phyloP scores from a whole-genome alignment of 495 filamentous ascomycete species.

The Aspergillus mulundensis region DNA sequence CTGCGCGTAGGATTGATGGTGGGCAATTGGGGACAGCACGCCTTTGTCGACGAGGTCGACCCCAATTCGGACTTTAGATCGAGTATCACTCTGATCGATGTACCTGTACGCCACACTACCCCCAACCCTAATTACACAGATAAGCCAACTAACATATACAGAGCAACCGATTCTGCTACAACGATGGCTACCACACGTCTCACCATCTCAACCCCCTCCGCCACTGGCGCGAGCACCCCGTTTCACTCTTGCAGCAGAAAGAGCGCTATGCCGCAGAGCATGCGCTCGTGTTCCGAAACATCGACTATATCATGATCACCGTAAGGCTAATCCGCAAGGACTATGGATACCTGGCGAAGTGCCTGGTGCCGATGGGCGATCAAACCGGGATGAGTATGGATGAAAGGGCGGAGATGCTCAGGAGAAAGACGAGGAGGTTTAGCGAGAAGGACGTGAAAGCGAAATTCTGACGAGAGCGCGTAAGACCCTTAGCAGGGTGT shows the following conservation, averaged over 20 bases:
- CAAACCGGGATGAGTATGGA: conserved; percentile 58
- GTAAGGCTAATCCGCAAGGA: conserved; percentile 56
- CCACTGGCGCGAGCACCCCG: conserved; percentile 71
- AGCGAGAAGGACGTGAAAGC: background rate
- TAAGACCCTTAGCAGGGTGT: background rate
- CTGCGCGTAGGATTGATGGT: conserved; percentile 66
- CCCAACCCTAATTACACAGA: background rate
- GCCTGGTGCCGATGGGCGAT: conserved; percentile 65
- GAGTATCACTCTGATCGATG: conserved; percentile 70
- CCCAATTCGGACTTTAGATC: conserved; percentile 66
- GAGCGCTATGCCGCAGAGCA: conserved; percentile 52
- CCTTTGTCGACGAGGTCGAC: conserved; percentile 64
- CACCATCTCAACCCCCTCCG: conserved; percentile 70
- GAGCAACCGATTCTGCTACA: conserved; percentile 72
- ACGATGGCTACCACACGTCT: conserved; percentile 75
- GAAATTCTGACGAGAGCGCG: background rate
- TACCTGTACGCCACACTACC: conserved; percentile 50
- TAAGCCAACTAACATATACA: conserved; percentile 20
- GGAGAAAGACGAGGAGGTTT: conserved; percentile 57
- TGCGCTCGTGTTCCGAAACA: conserved; percentile 66
- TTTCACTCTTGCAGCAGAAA: conserved; percentile 61
- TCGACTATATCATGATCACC: conserved; percentile 69
- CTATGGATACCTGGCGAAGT: conserved; percentile 57
- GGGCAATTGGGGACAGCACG: conserved; percentile 75
- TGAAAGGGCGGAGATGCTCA: conserved; percentile 59